Evolutionary conservation across 1,139 yeast species (phyloP).

Genomic region (Torulaspora globosa): DNA sequence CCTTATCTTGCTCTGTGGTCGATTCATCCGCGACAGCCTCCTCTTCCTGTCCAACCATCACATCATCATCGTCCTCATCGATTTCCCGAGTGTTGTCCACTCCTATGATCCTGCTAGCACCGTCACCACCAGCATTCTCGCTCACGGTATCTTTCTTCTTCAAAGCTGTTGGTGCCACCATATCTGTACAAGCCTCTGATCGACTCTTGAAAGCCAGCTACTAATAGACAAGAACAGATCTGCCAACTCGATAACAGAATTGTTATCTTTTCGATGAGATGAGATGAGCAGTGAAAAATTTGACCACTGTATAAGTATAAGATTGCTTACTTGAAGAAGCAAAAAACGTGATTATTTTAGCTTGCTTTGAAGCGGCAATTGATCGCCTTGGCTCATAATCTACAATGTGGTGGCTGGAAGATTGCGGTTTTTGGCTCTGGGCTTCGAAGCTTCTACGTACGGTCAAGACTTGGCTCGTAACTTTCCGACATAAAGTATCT

Average conservation of each 20-base stretch:
- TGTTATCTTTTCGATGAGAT: conserved; percentile 15
- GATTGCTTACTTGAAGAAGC: neutral
- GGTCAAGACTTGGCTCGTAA: neutral
- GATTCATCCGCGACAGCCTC: conserved; percentile 40
- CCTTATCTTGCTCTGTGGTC: conserved; percentile 22
- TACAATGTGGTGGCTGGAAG: too few relatives aligned
- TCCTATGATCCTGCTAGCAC: conserved; percentile 32
- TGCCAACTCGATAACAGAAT: neutral
- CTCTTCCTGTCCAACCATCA: conserved; percentile 55
- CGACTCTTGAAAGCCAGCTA: too few relatives aligned
- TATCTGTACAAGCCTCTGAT: neutral
- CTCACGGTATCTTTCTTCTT: conserved; percentile 28
- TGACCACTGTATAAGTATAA: neutral
- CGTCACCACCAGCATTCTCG: conserved; percentile 11
- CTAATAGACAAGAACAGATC: neutral
- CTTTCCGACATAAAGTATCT: neutral
- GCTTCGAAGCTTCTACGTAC: neutral
- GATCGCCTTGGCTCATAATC: neutral
- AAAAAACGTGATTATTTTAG: conserved; percentile 2
- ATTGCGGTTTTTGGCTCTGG: too few relatives aligned
- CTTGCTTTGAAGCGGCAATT: neutral
- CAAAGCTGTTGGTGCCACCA: conserved; percentile 74
- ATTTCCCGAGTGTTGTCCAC: conserved; percentile 24
- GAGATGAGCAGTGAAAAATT: conserved; percentile 15
- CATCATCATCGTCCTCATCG: conserved; percentile 52